Percentiles rank a stretch among this genome's conserved stretches.
Conservation (phyloP, 805 yeast species). For the Wickerhamomyces ciferrii region DNA sequence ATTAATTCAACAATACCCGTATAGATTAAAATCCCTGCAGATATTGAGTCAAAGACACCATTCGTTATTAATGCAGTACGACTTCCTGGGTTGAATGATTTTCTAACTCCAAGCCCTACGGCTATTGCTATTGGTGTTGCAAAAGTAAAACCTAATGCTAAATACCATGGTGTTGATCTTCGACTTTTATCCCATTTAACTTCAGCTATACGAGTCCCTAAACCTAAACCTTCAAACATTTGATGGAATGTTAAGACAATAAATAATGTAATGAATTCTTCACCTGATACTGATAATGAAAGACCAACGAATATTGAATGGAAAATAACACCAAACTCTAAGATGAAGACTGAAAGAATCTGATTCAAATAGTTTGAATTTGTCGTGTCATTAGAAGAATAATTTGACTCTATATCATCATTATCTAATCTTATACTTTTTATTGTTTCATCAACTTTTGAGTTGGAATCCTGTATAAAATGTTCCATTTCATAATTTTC, state of each 20-base stretch:
- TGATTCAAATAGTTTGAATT: conserved; percentile 49
- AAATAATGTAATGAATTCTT: conserved; percentile 65
- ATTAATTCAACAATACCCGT: conserved; percentile 74
- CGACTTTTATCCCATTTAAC: conserved; percentile 29
- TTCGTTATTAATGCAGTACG: conserved; percentile 56
- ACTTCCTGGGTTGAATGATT: conserved; percentile 53
- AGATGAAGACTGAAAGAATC: conserved; percentile 46
- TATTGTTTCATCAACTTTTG: neutral
- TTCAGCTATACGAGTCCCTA: conserved; percentile 71
- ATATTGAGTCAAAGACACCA: conserved; percentile 70
- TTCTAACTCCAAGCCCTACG: conserved; percentile 72
- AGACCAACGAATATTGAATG: conserved; percentile 83
- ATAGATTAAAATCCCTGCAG: conserved; percentile 74
- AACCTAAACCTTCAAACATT: conserved; percentile 80
- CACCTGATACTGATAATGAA: conserved; percentile 75
- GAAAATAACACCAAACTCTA: conserved; percentile 78
- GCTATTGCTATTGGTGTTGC: conserved; percentile 74
- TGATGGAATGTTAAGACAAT: conserved; percentile 70
- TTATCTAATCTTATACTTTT: conserved; percentile 20
- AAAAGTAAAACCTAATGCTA: conserved; percentile 43
- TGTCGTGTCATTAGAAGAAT: conserved; percentile 26
- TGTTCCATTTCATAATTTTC: neutral
- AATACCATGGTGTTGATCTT: conserved; percentile 50
- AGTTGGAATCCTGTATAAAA: neutral
- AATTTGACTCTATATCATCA: conserved; percentile 36